Percentiles rank a stretch among this genome's conserved stretches.
Evolutionary conservation across 805 yeast genomes (phyloP).

Genomic region (Saturnispora diversa): DNA sequence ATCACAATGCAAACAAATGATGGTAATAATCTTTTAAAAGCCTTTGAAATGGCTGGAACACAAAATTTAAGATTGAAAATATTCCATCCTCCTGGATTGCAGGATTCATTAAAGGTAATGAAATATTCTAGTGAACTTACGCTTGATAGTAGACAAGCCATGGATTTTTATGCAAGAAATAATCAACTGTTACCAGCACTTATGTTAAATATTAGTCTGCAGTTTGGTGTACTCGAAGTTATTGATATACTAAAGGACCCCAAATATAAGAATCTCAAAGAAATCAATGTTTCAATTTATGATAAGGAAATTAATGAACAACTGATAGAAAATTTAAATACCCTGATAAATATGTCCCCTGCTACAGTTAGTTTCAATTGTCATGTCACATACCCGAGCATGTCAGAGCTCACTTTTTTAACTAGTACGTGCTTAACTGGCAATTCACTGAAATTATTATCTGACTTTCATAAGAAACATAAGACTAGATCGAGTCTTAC

Average conservation of each 20-base stretch:
- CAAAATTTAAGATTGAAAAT: neutral
- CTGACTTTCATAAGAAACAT: slow-evolving; percentile 4
- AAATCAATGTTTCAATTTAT: slow-evolving; percentile 7
- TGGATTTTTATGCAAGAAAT: slow-evolving; percentile 6
- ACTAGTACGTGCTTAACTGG: neutral
- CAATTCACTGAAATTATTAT: slow-evolving; percentile 4
- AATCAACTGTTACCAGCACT: neutral
- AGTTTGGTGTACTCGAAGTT: slow-evolving; percentile 1
- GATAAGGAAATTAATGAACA: slow-evolving; percentile 8
- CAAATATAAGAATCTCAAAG: neutral
- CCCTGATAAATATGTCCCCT: neutral
- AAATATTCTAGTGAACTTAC: slow-evolving; percentile 4
- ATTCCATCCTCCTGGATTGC: slow-evolving; percentile 6
- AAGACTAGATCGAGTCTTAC: neutral
- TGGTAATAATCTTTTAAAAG: slow-evolving; percentile 4
- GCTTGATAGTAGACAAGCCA: neutral
- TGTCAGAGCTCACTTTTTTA: slow-evolving; percentile 7
- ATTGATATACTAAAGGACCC: neutral
- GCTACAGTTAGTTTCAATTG: slow-evolving; percentile 6
- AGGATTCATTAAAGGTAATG: slow-evolving; percentile 3
- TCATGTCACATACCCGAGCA: slow-evolving; percentile 8
- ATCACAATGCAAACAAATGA: slow-evolving; percentile 5
- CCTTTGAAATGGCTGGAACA: slow-evolving; percentile 1
- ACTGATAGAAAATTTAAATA: neutral
- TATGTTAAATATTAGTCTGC: neutral